A percentile compares a stretch with the other conserved stretches of the same genome.
These are phyloP conservation scores for Trichosporon ovoides DNA, from an alignment of 1,284 basidiomycete species.

Conservation along the genomic window DNA sequence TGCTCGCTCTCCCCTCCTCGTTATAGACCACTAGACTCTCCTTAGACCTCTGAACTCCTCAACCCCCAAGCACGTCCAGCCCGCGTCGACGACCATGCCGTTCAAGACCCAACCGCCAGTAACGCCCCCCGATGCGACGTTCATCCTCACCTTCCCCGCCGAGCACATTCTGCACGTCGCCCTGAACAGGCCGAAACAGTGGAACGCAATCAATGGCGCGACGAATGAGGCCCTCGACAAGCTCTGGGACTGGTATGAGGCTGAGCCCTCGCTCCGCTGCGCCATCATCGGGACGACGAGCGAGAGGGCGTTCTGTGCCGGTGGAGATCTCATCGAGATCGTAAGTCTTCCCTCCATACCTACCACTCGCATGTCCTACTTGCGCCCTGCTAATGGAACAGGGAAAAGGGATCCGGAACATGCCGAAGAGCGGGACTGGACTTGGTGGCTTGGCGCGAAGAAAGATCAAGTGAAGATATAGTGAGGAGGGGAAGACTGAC, in stretches of 20 bases:
- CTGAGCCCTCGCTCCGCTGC: conserved; percentile 13
- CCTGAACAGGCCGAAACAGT: conserved; percentile 13
- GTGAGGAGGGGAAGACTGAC: too few species aligned
- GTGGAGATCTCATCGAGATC: conserved; percentile 17
- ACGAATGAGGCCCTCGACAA: conserved; percentile 7
- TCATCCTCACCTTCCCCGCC: conserved; percentile 14
- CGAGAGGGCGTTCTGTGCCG: conserved; percentile 13
- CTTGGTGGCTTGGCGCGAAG: conserved; percentile 8
- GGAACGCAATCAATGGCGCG: conserved; percentile 10
- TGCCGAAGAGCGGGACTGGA: conserved; percentile 3
- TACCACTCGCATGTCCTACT: too few species aligned
- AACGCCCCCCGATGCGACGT: neutral
- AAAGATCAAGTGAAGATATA: neutral
- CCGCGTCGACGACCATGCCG: too few species aligned
- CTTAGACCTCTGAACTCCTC: too few species aligned
- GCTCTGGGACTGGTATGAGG: conserved; percentile 18
- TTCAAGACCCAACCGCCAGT: conserved; percentile 6
- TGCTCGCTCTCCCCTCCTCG: neutral
- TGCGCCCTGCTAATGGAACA: neutral
- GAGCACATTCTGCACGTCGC: conserved; percentile 18
- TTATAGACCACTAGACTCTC: neutral
- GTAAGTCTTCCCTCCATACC: conserved; percentile 2
- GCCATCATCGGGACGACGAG: conserved; percentile 17
- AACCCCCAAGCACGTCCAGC: too few species aligned
- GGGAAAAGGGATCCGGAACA: neutral